Evolutionary conservation across 1,284 basidiomycete genomes (phyloP), one percentile per base, ranked within the genome.

Genomic region (Moesziomyces globuligerus): DNA sequence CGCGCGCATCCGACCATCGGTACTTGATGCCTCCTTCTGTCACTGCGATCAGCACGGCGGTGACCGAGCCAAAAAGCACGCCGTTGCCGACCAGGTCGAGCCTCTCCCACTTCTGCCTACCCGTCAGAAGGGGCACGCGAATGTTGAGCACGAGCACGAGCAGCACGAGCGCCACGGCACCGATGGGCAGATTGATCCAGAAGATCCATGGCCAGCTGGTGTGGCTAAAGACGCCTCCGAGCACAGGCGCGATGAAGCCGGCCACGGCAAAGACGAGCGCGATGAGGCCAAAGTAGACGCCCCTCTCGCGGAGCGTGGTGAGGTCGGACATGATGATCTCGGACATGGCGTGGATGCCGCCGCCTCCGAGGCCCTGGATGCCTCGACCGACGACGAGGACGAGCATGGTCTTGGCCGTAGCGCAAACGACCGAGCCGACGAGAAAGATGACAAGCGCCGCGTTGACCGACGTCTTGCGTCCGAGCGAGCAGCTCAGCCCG

Each of bases 131-230:
- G 0, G 83, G 82, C 3, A 69, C 72, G 37, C 73, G 72, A 21
- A 84, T 65, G 17, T 72, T 56, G 37, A 83, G 72, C 61, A 78
- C 80, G 23, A 58, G 25, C 34, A 76, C 51, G 42, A 72, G 40
- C 23, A 70, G 24, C 9, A 54, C 26, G 7, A 67, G 28, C 0
- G 58, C 46, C 4, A 56, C 41, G 8, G 47, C 55, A 10, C 50
- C 59, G 24, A 61, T 50, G 7, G 68, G 70, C n/a, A 75, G 23
- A 23, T 76, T 72, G 57, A 81, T 67, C 72, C 83, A 85, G 52
- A 86, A 86, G 28, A 85, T 72, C 84, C 83, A 85, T 2, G 84
- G 69, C 85, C 85, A 85, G 37, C 78, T 67, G 7, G 60, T 77
- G 1, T 62, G 61, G 13, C 77, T 53, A 0, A 86, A 81, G 1